These are phyloP conservation scores for Cicer cuneatum DNA, from an alignment of 306 rosid genomes.

Conservation along the genomic window DNA sequence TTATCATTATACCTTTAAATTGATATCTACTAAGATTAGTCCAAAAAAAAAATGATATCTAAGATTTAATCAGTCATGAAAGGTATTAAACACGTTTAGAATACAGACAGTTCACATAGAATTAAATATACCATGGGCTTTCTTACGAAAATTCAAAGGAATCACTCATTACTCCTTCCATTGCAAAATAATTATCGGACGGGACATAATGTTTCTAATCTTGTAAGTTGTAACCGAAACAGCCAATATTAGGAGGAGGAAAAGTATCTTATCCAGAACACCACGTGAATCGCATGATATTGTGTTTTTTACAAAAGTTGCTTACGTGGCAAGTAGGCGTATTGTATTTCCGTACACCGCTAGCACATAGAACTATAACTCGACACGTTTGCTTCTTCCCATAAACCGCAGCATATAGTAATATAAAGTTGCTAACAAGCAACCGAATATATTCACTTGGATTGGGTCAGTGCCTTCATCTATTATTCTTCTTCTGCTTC, in stretches of 20 bases:
- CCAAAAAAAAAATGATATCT: no score
- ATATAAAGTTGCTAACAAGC: background rate
- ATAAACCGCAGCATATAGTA: conserved; percentile 1
- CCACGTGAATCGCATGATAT: conserved; percentile 40
- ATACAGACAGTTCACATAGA: background rate
- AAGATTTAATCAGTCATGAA: no score
- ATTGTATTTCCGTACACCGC: conserved; percentile 32
- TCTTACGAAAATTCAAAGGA: no score
- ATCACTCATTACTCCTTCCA: no score
- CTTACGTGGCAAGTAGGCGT: conserved; percentile 38
- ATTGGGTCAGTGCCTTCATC: background rate
- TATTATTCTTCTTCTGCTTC: background rate
- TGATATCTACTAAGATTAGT: no score
- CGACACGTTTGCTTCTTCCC: conserved; percentile 42
- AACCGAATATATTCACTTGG: conserved; percentile 15
- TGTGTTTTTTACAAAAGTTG: background rate
- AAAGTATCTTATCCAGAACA: conserved; percentile 40
- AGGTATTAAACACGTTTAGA: background rate
- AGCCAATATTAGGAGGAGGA: background rate
- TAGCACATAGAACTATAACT: conserved; percentile 26
- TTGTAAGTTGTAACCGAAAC: conserved; percentile 2
- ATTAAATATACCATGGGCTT: no score
- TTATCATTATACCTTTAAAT: no score
- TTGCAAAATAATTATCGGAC: background rate
- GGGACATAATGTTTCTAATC: background rate